Evolutionary conservation across 176 grass and related monocot genomes (phyloP), one percentile per base, ranked within the genome.

Genomic region (Echinochloa phyllopogon): DNA sequence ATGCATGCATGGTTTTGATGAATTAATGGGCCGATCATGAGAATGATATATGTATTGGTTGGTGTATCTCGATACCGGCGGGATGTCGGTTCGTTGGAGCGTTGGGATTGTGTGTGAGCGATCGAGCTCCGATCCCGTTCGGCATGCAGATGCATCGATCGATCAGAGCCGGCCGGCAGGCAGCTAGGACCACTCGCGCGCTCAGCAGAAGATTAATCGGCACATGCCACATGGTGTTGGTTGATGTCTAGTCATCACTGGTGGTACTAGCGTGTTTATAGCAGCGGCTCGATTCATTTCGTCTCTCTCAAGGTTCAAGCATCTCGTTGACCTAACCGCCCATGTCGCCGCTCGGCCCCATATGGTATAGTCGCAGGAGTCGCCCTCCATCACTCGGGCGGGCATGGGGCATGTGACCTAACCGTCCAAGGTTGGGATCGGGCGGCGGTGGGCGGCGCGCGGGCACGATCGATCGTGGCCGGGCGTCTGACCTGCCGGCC

Each of bases 381-480:
- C 43, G 77, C 4, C 44, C 11, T 59, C 63, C 43, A 72, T 72
- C 59, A 52, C n/a, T 52, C 23, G 9, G 72, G 48, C 67, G 38
- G 55, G 37, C 55, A 69, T 60, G 80, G 16, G 2, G 51, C 63
- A 47, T 44, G 41, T 81, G 83, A 81, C 38, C 70, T 82, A 15
- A 24, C 83, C 83, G 83, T 55, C 82, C 82, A 85, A 60, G 57
- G 17, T 14, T 80, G 65, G 52, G 69, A 59, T 80, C 76, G 72
- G 63, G 69, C 61, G 13, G 58, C 79, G 24, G 76, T 51, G 76
- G 84, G 29, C 76, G 56, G 56, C 55, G 84, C 71, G 50, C 17
- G 25, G 25, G 25, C 72, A 39, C 83, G 37, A 63, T 47, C 71
- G 43, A 21, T 81, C 70, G 13, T 39, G 25, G 21, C 56, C 50